Evolutionary conservation across 2,329 filamentous ascomycete genomes (phyloP).

Genomic region (Emergomyces orientalis): DNA sequence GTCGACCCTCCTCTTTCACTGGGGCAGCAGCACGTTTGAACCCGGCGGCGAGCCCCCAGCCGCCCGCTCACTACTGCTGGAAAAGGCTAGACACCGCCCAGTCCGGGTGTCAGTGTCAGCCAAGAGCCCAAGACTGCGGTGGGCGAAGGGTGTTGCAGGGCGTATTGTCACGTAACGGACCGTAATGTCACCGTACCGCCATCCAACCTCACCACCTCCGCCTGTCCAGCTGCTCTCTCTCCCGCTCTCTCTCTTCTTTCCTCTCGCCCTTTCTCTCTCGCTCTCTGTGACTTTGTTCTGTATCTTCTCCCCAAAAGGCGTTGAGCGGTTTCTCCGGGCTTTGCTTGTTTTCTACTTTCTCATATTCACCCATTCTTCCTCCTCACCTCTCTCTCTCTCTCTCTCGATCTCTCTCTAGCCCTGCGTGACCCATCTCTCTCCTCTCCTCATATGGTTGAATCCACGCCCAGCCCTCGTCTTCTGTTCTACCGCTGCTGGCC

Average conservation of each 20-base stretch:
- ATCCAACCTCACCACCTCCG: neutral
- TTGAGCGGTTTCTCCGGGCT: neutral
- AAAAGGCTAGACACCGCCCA: neutral
- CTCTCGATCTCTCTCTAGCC: slow-evolving; percentile 11
- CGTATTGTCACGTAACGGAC: neutral
- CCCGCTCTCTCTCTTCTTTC: neutral
- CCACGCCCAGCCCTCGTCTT: slow-evolving; percentile 6
- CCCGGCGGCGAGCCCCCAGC: neutral
- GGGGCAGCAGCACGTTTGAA: neutral
- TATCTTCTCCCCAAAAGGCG: neutral
- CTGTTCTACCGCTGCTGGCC: slow-evolving; percentile 7
- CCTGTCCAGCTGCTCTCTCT: neutral
- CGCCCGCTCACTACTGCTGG: neutral
- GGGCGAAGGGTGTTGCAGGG: neutral
- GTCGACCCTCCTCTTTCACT: neutral
- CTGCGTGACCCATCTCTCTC: slow-evolving; percentile 4
- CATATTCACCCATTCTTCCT: no score
- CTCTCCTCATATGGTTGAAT: neutral
- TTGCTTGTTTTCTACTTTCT: neutral
- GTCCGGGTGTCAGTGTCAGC: neutral
- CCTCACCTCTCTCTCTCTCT: no score
- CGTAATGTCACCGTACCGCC: neutral
- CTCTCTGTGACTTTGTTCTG: neutral
- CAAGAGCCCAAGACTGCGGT: neutral
- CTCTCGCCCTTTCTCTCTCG: neutral